Conservation (phyloP, 345 rosid species). For the Limnanthes douglasii region DNA sequence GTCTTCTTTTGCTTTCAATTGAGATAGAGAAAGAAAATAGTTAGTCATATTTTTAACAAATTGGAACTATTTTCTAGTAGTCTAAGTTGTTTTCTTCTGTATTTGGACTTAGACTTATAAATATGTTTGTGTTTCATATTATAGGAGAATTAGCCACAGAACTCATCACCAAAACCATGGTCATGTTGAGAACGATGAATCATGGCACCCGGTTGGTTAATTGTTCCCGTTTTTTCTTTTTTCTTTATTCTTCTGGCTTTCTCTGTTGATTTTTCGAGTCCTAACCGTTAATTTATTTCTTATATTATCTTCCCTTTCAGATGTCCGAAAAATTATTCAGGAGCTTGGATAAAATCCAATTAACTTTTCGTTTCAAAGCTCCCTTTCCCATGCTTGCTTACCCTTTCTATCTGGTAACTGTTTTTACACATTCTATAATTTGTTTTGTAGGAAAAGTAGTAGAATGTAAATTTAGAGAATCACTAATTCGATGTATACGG, state of each 20-base stretch:
- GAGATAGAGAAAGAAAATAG: no score
- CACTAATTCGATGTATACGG: no score
- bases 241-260: not conserved
- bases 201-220: slow-evolving; percentile 70
- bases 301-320: slow-evolving; percentile 19
- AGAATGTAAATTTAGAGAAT: no score
- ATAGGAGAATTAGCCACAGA: slow-evolving; percentile 93
- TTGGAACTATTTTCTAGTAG: no score
- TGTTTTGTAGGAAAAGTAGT: no score
- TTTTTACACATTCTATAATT: no score
- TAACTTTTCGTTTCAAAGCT: slow-evolving; percentile 49
- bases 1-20: no score
- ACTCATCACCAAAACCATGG: slow-evolving; percentile 97
- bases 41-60: no score
- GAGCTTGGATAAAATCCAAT: slow-evolving; percentile 25
- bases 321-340: slow-evolving; percentile 58
- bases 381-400: slow-evolving; percentile 91
- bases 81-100: not conserved
- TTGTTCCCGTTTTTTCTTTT: not conserved
- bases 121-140: slow-evolving; percentile 5
- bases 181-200: slow-evolving; percentile 89
- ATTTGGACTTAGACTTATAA: not conserved
- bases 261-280: no score
- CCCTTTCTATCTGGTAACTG: slow-evolving; percentile 89
- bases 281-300: no score